phyloP scores from a whole-genome alignment of 2,329 filamentous ascomycete species.

The Alternaria sp. region DNA sequence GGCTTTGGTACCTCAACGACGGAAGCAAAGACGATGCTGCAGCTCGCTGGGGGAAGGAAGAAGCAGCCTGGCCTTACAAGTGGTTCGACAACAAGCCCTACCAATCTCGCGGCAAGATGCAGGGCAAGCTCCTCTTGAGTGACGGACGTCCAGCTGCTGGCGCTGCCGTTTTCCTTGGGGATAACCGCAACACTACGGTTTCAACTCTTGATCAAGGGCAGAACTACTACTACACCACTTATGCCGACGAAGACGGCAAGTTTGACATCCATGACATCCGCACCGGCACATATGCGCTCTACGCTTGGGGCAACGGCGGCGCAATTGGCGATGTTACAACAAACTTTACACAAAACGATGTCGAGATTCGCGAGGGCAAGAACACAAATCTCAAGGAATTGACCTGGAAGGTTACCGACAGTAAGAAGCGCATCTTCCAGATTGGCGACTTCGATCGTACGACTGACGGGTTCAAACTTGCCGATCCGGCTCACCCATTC shows the following conservation, averaged over 20 bases:
- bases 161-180: constrained; percentile 62
- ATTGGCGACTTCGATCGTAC: constrained; percentile 61
- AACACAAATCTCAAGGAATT: constrained; percentile 52
- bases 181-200: constrained; percentile 56
- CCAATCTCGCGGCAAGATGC: constrained; percentile 59
- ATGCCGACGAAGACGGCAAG: constrained; percentile 54
- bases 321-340: constrained; percentile 58
- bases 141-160: constrained; percentile 60
- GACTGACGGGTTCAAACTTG: constrained; percentile 54
- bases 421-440: constrained; percentile 57
- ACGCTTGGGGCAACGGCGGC: constrained; percentile 62
- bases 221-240: constrained; percentile 61
- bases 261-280: constrained; percentile 59
- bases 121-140: constrained; percentile 56
- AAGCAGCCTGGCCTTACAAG: constrained; percentile 58
- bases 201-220: constrained; percentile 60
- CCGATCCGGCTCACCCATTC: constrained; percentile 54
- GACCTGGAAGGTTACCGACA: constrained; percentile 52
- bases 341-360: constrained; percentile 53
- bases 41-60: constrained; percentile 53
- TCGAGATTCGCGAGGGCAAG: constrained; percentile 49
- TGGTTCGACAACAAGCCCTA: constrained; percentile 60
- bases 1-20: constrained; percentile 58
- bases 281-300: constrained; percentile 57
- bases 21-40: constrained; percentile 58